These are phyloP conservation scores for Monilinia aucupariae DNA, from an alignment of 2,329 filamentous ascomycete genomes.

Conservation along the genomic window DNA sequence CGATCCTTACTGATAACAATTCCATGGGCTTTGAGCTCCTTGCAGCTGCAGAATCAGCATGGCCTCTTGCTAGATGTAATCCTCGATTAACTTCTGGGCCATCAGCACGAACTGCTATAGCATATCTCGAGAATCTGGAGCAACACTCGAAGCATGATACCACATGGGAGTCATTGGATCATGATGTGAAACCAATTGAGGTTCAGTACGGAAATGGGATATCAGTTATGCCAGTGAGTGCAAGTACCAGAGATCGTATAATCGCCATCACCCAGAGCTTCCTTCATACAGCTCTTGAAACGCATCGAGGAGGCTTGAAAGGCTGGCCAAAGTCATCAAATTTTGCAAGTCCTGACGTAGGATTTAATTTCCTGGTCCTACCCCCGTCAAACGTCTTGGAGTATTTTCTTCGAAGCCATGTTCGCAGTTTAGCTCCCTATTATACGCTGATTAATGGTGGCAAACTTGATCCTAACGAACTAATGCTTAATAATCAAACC, in stretches of 20 bases:
- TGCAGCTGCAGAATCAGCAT: slow-evolving; percentile 44
- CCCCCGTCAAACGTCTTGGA: slow-evolving; percentile 62
- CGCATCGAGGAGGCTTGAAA: slow-evolving; percentile 46
- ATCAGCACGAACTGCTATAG: slow-evolving; percentile 46
- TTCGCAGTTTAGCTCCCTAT: slow-evolving; percentile 60
- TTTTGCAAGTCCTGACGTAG: slow-evolving; percentile 39
- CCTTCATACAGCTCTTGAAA: slow-evolving; percentile 64
- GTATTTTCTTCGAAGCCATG: slow-evolving; percentile 61
- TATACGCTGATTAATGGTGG: slow-evolving; percentile 58
- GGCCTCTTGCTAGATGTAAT: slow-evolving; percentile 49
- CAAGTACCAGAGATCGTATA: slow-evolving; percentile 58
- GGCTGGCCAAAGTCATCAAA: slow-evolving; percentile 34
- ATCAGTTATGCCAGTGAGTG: slow-evolving; percentile 43
- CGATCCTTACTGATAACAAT: slow-evolving; percentile 33
- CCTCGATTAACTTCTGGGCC: slow-evolving; percentile 41
- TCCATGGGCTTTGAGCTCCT: slow-evolving; percentile 45
- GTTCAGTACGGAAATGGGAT: slow-evolving; percentile 20
- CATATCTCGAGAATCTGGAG: slow-evolving; percentile 48
- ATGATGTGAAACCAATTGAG: slow-evolving; percentile 31
- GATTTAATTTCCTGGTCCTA: slow-evolving; percentile 59
- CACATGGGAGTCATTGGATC: slow-evolving; percentile 43
- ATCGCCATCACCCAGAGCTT: slow-evolving; percentile 68
- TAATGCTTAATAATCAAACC: slow-evolving; percentile 61
- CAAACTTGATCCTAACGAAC: slow-evolving; percentile 59
- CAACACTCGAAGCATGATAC: slow-evolving; percentile 45